These are phyloP conservation scores for Casaregolazyma suthepensis DNA, from an alignment of 1,139 yeast genomes.

Conservation along the genomic window DNA sequence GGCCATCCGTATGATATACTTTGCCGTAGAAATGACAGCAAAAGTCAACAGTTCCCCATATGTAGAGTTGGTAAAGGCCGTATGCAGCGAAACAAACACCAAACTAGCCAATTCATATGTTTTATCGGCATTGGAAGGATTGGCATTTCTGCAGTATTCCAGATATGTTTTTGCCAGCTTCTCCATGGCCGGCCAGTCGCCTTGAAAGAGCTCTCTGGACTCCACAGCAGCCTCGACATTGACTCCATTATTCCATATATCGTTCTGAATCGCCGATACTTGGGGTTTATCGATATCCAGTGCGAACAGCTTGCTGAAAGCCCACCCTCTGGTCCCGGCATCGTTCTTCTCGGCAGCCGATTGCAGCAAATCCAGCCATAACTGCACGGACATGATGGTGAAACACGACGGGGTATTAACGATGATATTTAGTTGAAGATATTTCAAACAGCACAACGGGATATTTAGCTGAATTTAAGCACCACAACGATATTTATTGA, in stretches of 20 bases:
- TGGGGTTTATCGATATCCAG: conserved; percentile 26
- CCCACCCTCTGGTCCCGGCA: conserved; percentile 12
- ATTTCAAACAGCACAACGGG: too few species aligned
- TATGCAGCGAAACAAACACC: conserved; percentile 48
- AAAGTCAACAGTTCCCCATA: conserved; percentile 46
- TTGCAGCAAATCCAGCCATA: conserved; percentile 22
- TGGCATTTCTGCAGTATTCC: conserved; percentile 45
- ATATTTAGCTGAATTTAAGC: too few species aligned
- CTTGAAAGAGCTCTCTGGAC: conserved; percentile 33
- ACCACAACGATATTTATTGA: background rate
- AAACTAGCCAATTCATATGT: conserved; percentile 56
- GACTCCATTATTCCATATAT: conserved; percentile 23
- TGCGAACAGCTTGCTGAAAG: conserved; percentile 18
- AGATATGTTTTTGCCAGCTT: conserved; percentile 48
- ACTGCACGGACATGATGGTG: conserved; percentile 24
- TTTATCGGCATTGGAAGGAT: conserved; percentile 51
- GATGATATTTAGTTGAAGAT: too few species aligned
- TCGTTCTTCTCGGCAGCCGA: conserved; percentile 13
- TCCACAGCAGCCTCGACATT: conserved; percentile 33
- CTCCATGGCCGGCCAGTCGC: conserved; percentile 51
- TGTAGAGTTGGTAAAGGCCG: conserved; percentile 50
- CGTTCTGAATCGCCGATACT: conserved; percentile 31
- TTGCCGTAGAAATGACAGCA: conserved; percentile 41
- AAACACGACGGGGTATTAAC: too few species aligned
- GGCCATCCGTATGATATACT: conserved; percentile 45